These are phyloP conservation scores for Magnolia sinica DNA, from an alignment of 164 flowering plant genomes.

Conservation along the genomic window DNA sequence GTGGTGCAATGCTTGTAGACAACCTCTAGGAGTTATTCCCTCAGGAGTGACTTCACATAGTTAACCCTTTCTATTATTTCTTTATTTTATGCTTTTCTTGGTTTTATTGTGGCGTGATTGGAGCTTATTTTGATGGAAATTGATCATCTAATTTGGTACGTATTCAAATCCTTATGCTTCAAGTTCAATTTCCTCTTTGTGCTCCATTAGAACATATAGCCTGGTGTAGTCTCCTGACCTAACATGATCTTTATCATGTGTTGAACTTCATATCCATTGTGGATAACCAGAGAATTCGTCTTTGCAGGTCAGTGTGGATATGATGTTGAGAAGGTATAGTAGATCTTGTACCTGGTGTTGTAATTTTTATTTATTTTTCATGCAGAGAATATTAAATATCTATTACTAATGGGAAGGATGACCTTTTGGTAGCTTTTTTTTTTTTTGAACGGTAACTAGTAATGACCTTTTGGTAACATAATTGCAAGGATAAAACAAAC, in stretches of 20 bases:
- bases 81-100: not conserved
- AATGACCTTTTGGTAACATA: not conserved
- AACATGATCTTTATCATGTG: not conserved
- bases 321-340: constrained; percentile 71
- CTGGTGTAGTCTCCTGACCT: constrained; percentile 2
- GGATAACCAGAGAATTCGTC: constrained; percentile 22
- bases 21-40: not conserved
- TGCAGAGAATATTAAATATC: not conserved
- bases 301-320: constrained; percentile 85
- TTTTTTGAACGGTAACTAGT: too few relatives aligned
- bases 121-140: not conserved
- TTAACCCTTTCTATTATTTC: not conserved
- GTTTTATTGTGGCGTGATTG: not conserved
- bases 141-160: too few relatives aligned
- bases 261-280: not conserved
- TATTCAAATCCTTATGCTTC: too few relatives aligned
- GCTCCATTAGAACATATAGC: not conserved
- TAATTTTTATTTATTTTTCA: not conserved
- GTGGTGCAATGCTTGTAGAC: too few relatives aligned
- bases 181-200: too few relatives aligned
- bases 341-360: constrained; percentile 4
- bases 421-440: too few relatives aligned
- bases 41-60: not conserved
- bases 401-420: not conserved
- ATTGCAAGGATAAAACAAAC: not conserved